Percentiles rank a stretch among this genome's conserved stretches.
Conservation (phyloP, 352 stramenopile species). For the Globisporangium echinulatum region DNA sequence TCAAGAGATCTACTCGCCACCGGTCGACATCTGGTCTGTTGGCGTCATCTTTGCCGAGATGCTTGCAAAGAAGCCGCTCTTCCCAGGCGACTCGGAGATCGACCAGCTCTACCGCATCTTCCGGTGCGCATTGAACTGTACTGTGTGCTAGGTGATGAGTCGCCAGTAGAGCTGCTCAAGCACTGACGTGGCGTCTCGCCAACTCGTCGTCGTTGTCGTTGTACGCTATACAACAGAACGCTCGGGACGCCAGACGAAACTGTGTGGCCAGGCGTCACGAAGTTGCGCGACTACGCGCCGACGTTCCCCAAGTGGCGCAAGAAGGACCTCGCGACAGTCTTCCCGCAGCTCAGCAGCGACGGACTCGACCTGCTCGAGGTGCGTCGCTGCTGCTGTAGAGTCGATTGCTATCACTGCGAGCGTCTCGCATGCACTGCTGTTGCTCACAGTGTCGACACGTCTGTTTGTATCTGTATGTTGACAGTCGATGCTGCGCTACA, state of each 20-base stretch:
- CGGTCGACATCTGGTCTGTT: conserved; percentile 87
- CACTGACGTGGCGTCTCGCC: neutral
- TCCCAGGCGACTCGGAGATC: conserved; percentile 81
- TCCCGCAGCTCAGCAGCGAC: conserved; percentile 50
- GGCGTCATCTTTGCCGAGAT: conserved; percentile 85
- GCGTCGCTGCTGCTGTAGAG: neutral
- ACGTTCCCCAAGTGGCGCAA: conserved; percentile 96
- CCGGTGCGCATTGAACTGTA: conserved; percentile 20
- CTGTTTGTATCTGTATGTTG: neutral
- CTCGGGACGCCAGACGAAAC: conserved; percentile 96
- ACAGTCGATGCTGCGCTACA: conserved; percentile 70
- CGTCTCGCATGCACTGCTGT: neutral
- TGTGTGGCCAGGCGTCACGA: conserved; percentile 94
- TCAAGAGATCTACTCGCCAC: conserved; percentile 82
- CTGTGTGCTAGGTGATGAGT: too few relatives aligned
- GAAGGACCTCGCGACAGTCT: conserved; percentile 59
- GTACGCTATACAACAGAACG: conserved; percentile 25
- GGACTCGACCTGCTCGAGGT: conserved; percentile 67
- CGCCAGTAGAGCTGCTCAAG: too few relatives aligned
- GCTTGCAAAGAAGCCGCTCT: conserved; percentile 76
- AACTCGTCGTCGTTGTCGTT: neutral
- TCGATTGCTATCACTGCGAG: neutral
- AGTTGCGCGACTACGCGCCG: conserved; percentile 92
- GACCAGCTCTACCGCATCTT: conserved; percentile 88
- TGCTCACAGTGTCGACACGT: neutral